These are phyloP conservation scores for Microascus cirrosus DNA, from an alignment of 2,329 filamentous ascomycete genomes.

Conservation along the genomic window DNA sequence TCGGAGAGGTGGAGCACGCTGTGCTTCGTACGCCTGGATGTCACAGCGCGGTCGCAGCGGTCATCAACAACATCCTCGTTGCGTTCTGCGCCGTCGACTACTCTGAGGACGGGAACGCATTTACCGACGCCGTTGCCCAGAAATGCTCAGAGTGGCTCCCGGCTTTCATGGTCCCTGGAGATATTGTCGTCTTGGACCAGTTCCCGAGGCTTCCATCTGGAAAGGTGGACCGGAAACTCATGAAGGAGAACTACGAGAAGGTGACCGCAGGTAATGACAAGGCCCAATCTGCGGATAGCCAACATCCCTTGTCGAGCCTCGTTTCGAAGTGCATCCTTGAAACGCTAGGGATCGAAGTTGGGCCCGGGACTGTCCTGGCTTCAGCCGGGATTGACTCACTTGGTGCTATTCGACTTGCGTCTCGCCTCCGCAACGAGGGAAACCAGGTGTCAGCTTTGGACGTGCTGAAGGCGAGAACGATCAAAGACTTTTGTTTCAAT, in stretches of 20 bases:
- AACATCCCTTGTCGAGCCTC: slow-evolving; percentile 5
- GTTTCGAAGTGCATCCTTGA: slow-evolving; percentile 28
- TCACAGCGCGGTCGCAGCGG: slow-evolving; percentile 53
- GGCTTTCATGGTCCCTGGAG: slow-evolving; percentile 69
- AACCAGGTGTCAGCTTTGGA: slow-evolving; percentile 45
- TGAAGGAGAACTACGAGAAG: slow-evolving; percentile 39
- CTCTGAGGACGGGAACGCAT: slow-evolving; percentile 12
- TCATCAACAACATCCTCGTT: slow-evolving; percentile 59
- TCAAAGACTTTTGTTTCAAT: slow-evolving; percentile 11
- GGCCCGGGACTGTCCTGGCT: slow-evolving; percentile 30
- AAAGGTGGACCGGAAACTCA: slow-evolving; percentile 61
- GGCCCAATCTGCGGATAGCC: neutral
- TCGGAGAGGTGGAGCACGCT: slow-evolving; percentile 68
- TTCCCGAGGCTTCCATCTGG: slow-evolving; percentile 74
- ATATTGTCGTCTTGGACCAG: slow-evolving; percentile 50
- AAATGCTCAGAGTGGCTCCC: slow-evolving; percentile 68
- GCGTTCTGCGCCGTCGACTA: slow-evolving; percentile 55
- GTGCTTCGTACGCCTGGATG: slow-evolving; percentile 50
- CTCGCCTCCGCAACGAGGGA: slow-evolving; percentile 46
- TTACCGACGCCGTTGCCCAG: slow-evolving; percentile 33
- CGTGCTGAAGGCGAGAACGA: slow-evolving; percentile 45
- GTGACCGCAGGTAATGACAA: slow-evolving; percentile 3
- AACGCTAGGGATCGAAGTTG: slow-evolving; percentile 25
- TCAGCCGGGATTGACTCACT: slow-evolving; percentile 55
- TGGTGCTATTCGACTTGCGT: slow-evolving; percentile 40